Evolutionary conservation across 2,329 filamentous ascomycete genomes (phyloP).

Genomic region (Hymenotorrendiella dingleyae): DNA sequence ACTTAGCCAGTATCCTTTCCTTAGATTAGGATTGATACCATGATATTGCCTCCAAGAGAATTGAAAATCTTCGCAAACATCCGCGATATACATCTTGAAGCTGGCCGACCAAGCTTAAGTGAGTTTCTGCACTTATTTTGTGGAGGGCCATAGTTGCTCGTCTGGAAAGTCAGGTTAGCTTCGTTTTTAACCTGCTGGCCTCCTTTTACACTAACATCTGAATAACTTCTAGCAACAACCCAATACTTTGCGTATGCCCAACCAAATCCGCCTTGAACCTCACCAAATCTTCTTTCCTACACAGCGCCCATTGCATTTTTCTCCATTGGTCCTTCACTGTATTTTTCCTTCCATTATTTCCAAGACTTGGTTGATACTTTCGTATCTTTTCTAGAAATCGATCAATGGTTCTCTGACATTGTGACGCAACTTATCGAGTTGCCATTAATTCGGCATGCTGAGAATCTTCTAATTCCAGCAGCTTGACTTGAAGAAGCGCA

Average conservation of each 20-base stretch:
- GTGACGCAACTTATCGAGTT: conserved; percentile 20
- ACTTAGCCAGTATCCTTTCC: too few species aligned
- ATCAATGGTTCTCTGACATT: conserved; percentile 26
- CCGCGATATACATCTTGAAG: conserved; percentile 18
- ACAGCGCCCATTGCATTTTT: conserved; percentile 28
- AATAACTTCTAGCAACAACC: neutral
- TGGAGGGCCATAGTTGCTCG: too few species aligned
- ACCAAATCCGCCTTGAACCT: conserved; percentile 22
- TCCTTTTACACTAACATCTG: conserved; percentile 7
- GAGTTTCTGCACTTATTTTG: too few species aligned
- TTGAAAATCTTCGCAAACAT: conserved; percentile 14
- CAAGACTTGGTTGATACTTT: conserved; percentile 26
- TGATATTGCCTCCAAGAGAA: too few species aligned
- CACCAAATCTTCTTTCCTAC: conserved; percentile 26
- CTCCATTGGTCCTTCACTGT: conserved; percentile 18
- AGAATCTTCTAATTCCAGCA: conserved; percentile 21
- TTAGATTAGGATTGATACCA: too few species aligned
- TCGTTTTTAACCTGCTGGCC: too few species aligned
- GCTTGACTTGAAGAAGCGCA: conserved; percentile 24
- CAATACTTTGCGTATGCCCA: conserved; percentile 13
- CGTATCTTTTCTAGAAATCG: conserved; percentile 22
- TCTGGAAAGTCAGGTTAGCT: too few species aligned
- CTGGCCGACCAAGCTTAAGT: too few species aligned
- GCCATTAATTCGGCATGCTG: conserved; percentile 19
- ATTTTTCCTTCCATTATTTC: conserved; percentile 3